Percentiles rank a stretch among this genome's conserved stretches.
Evolutionary conservation across 805 yeast genomes (phyloP).

Genomic region (Zygoascus bituminiphila): DNA sequence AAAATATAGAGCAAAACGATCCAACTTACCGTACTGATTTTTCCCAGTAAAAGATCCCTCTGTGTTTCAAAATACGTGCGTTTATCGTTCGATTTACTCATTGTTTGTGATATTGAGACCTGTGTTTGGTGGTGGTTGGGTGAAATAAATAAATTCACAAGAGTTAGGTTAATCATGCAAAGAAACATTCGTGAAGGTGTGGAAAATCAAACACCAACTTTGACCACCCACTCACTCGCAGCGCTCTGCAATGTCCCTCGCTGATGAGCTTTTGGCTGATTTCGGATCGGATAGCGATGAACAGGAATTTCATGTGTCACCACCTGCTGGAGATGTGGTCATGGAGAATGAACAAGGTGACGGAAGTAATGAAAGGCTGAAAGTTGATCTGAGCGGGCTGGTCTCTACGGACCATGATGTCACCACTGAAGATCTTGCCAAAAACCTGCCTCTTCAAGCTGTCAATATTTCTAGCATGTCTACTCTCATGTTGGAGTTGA

Average conservation of each 20-base stretch:
- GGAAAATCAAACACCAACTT: not conserved
- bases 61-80: constrained; percentile 47
- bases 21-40: constrained; percentile 35
- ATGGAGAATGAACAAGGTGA: constrained; percentile 9
- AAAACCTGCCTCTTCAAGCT: constrained; percentile 8
- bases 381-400: constrained; percentile 3
- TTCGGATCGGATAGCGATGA: constrained; percentile 25
- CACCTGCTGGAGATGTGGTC: constrained; percentile 6
- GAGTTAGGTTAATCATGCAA: too few relatives aligned
- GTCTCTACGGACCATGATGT: constrained; percentile 9
- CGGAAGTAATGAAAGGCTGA: not conserved
- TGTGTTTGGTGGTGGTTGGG: not conserved
- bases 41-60: constrained; percentile 49
- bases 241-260: constrained; percentile 26
- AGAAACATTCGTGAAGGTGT: too few relatives aligned
- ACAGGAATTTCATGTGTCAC: constrained; percentile 6
- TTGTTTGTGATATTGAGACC: not conserved
- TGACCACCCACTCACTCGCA: not conserved
- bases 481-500: constrained; percentile 15
- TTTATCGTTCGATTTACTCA: constrained; percentile 8
- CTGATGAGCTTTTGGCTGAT: constrained; percentile 35
- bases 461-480: constrained; percentile 13
- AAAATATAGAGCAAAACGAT: constrained; percentile 3
- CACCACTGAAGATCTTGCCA: constrained; percentile 13
- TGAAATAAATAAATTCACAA: not conserved